Evolutionary conservation across 139 green algal genomes (phyloP), one percentile per base, ranked within the genome.

Genomic region (Tetraselmis striata): DNA sequence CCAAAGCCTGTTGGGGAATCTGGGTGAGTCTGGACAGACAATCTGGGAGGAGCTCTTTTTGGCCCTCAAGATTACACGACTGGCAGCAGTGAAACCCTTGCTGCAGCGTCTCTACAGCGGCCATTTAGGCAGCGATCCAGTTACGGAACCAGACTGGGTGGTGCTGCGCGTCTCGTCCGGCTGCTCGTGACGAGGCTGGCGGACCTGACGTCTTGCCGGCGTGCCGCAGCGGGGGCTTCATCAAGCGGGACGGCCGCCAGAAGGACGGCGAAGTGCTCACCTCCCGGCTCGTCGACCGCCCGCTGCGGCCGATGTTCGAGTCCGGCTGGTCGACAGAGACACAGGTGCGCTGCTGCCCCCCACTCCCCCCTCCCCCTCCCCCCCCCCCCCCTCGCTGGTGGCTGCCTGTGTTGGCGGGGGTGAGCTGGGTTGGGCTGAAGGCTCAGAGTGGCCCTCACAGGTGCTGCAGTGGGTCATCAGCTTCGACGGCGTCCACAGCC

Each of bases 271-370:
- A 99, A 81, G 90, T 96, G 59, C 83, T 99, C 81, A 89, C 93
- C 25, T 92, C 91, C 0, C 86, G 97, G 0, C 89, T 99, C 23
- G 92, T 98, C 5, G 97, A 99, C 89, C 89, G 97, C 2, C 95
- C 97, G 25, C 83, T 99, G 22, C 87, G 97, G 59, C 97, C 97
- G 74, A 95, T 99, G 92, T 95, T 99, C 78, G 85, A 86, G 1
- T 88, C 94, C 67, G 95, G 95, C 11, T 99, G 95, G 93, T 84
- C 86, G 11, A 90, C 93, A 79, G 94, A 98, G 29, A 98, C 94
- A 28, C 97, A 99, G 89, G 89, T 97, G 83, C 90, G 92, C 2
- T 77, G 2, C 1, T 2, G 11, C 45, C 45, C 18, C 5, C 5
- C 5, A 5, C 45, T 67, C 45, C 45, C 45, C 45, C 5, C 45